Percentiles rank a stretch among this genome's conserved stretches.
These are phyloP conservation scores for Puccinia sorghi DNA, from an alignment of 1,284 basidiomycete species.

Conservation along the genomic window DNA sequence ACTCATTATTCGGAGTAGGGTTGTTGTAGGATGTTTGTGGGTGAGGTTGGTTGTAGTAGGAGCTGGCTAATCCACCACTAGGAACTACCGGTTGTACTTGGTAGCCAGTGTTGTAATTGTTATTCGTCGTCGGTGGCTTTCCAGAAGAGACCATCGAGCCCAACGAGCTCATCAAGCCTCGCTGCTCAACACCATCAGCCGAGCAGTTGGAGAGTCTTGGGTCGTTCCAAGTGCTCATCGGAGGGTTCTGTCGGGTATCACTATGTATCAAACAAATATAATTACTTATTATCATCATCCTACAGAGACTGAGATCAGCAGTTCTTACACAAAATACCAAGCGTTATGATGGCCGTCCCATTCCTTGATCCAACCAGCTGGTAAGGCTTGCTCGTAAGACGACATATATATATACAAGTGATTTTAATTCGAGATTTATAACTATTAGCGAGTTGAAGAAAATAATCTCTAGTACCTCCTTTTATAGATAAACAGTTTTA, in stretches of 20 bases:
- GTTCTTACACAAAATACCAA: conserved; percentile 39
- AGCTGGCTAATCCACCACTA: neutral
- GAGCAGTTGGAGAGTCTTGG: neutral
- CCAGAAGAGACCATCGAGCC: conserved; percentile 25
- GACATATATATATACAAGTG: too few species aligned
- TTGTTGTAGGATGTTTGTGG: neutral
- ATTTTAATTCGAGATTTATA: too few species aligned
- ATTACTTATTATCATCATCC: too few species aligned
- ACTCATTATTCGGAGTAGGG: neutral
- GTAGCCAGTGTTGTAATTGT: neutral
- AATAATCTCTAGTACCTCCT: too few species aligned
- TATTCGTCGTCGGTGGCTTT: neutral
- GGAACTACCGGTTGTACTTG: neutral
- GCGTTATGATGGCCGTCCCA: conserved; percentile 40
- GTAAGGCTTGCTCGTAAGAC: conserved; percentile 14
- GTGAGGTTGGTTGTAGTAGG: conserved; percentile 9
- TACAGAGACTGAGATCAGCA: neutral
- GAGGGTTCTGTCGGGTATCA: conserved; percentile 35
- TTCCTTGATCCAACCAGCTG: conserved; percentile 37
- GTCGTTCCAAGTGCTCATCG: conserved; percentile 32
- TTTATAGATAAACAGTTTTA: too few species aligned
- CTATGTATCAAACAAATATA: neutral
- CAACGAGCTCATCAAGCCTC: conserved; percentile 24
- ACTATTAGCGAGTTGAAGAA: too few species aligned
- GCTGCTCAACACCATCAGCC: conserved; percentile 3